These are phyloP conservation scores for Ascochyta clinopodiicola DNA, from an alignment of 2,329 filamentous ascomycete genomes.

Conservation along the genomic window DNA sequence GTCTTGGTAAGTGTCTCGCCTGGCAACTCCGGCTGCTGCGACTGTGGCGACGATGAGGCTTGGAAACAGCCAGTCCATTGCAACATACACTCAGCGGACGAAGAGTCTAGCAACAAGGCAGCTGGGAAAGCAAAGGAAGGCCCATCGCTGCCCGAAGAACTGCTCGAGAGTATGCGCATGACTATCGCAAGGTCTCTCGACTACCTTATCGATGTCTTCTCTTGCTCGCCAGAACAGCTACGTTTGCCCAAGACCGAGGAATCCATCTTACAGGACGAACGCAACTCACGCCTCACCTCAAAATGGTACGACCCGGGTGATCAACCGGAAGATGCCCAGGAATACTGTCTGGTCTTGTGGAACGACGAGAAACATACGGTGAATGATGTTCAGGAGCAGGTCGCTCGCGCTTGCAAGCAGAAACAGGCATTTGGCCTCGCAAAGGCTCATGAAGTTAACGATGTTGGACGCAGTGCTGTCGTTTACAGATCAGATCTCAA, in stretches of 20 bases:
- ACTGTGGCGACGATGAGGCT: slow-evolving; percentile 94
- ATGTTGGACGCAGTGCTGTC: slow-evolving; percentile 84
- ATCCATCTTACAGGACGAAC: slow-evolving; percentile 82
- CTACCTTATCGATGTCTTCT: slow-evolving; percentile 97
- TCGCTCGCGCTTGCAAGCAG: slow-evolving; percentile 84
- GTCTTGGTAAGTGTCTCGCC: slow-evolving; percentile 87
- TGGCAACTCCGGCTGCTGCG: slow-evolving; percentile 94
- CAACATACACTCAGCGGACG: slow-evolving; percentile 81
- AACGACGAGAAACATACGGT: slow-evolving; percentile 99
- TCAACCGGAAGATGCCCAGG: slow-evolving; percentile 66
- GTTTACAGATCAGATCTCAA: slow-evolving; percentile 76
- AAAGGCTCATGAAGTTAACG: slow-evolving; percentile 87
- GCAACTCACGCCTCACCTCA: slow-evolving; percentile 74
- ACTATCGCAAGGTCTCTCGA: slow-evolving; percentile 87
- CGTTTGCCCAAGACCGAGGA: slow-evolving; percentile 83
- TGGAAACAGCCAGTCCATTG: slow-evolving; percentile 89
- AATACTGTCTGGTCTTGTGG: slow-evolving; percentile 89
- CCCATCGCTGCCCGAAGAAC: slow-evolving; percentile 71
- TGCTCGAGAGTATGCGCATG: slow-evolving; percentile 79
- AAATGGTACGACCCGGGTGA: slow-evolving; percentile 73
- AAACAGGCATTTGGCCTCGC: slow-evolving; percentile 70
- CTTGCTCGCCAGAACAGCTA: slow-evolving; percentile 95
- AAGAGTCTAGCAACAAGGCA: slow-evolving; percentile 43
- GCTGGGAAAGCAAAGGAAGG: slow-evolving; percentile 65
- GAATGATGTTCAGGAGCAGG: slow-evolving; percentile 86